These are phyloP conservation scores for Phialophora chinensis DNA, from an alignment of 2,329 filamentous ascomycete species.

Conservation along the genomic window DNA sequence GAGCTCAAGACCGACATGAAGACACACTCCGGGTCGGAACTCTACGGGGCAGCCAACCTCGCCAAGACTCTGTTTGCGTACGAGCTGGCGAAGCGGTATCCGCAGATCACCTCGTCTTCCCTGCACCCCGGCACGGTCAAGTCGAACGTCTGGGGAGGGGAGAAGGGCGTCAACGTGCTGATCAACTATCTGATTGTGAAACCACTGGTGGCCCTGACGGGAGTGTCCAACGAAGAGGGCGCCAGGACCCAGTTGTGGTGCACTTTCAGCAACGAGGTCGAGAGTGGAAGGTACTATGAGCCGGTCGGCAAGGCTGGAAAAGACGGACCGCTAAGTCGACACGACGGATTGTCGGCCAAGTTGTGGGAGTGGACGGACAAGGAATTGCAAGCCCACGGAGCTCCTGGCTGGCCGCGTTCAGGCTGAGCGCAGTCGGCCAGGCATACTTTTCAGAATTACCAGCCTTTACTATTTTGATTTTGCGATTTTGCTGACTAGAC, in stretches of 20 bases:
- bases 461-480: no score
- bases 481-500: no score
- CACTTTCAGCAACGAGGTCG: constrained; percentile 45
- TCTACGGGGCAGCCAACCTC: constrained; percentile 56
- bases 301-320: constrained; percentile 43
- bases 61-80: constrained; percentile 56
- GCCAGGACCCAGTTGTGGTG: constrained; percentile 51
- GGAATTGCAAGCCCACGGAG: constrained; percentile 22
- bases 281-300: constrained; percentile 51
- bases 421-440: neutral
- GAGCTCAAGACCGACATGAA: constrained; percentile 39
- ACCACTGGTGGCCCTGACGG: constrained; percentile 11
- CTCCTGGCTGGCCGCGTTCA: neutral
- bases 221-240: constrained; percentile 44
- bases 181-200: constrained; percentile 3
- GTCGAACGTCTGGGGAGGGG: constrained; percentile 54
- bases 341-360: constrained; percentile 42
- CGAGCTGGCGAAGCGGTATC: constrained; percentile 52
- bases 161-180: constrained; percentile 48
- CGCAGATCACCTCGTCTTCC: constrained; percentile 51
- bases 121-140: constrained; percentile 58
- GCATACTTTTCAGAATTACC: no score
- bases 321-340: constrained; percentile 32
- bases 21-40: constrained; percentile 47
- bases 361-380: constrained; percentile 48